Percentiles rank a stretch among this genome's conserved stretches.
Conservation (phyloP, 2,329 filamentous ascomycete species). For the Colletotrichum musae region DNA sequence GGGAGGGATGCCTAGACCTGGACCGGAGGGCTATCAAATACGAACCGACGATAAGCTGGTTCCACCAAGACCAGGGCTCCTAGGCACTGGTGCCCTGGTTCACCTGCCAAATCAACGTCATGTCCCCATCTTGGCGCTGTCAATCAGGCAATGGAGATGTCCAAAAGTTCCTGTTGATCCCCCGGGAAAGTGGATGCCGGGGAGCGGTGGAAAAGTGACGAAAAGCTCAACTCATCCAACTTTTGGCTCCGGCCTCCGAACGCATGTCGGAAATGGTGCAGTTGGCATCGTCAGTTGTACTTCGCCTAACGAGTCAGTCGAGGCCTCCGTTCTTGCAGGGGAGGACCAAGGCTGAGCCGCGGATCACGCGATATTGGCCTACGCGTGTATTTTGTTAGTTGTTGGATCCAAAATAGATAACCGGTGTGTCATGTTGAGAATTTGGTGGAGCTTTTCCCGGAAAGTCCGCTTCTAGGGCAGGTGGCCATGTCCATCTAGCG, state of each 20-base stretch:
- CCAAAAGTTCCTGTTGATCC: slow-evolving; percentile 13
- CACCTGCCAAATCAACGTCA: slow-evolving; percentile 28
- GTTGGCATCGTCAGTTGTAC: background rate
- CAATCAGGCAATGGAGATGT: slow-evolving; percentile 10
- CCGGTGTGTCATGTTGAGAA: slow-evolving; percentile 17
- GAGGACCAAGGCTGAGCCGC: background rate
- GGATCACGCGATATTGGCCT: background rate
- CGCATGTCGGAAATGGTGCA: background rate
- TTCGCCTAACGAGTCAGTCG: slow-evolving; percentile 7
- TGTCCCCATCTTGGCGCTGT: slow-evolving; percentile 26
- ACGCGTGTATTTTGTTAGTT: background rate
- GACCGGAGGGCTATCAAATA: slow-evolving; percentile 21
- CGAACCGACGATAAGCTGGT: slow-evolving; percentile 33
- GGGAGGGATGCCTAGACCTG: slow-evolving; percentile 8
- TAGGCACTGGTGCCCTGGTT: slow-evolving; percentile 12
- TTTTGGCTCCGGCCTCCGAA: background rate
- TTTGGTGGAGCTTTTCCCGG: slow-evolving; percentile 7
- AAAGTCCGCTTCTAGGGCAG: background rate
- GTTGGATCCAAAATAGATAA: slow-evolving; percentile 19
- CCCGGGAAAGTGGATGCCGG: slow-evolving; percentile 8
- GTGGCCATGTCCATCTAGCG: background rate
- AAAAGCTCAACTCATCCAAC: background rate
- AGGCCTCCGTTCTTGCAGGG: slow-evolving; percentile 12
- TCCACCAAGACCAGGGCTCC: slow-evolving; percentile 30
- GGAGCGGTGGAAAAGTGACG: slow-evolving; percentile 8